phyloP scores from a whole-genome alignment of 345 rosid species.

The Cardamine chenopodiifolia region DNA sequence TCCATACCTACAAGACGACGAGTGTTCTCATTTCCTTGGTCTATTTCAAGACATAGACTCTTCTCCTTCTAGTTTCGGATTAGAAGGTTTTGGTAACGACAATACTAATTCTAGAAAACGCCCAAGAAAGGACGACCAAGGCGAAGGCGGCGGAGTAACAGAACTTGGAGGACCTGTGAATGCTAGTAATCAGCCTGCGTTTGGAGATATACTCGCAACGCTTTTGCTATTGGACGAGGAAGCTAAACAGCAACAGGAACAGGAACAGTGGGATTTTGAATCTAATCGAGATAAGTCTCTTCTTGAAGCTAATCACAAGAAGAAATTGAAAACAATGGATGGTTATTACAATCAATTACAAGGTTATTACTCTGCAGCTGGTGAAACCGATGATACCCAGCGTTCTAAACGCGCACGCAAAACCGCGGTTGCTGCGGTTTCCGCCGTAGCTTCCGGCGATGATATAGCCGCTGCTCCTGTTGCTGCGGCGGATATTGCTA shows the following conservation, averaged over 20 bases:
- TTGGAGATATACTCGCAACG: constrained; percentile 55
- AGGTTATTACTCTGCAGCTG: constrained; percentile 44
- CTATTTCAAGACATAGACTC: constrained; percentile 47
- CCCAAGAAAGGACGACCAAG: constrained; percentile 46
- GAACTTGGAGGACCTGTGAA: constrained; percentile 11
- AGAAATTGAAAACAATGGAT: constrained; percentile 44
- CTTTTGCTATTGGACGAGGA: constrained; percentile 61
- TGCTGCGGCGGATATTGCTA: constrained; percentile 27
- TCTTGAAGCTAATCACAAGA: constrained; percentile 53
- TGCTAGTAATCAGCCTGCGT: constrained; percentile 27
- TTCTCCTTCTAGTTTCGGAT: constrained; percentile 47
- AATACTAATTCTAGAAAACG: constrained; percentile 47
- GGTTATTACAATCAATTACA: constrained; percentile 48
- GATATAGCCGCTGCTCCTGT: constrained; percentile 15
- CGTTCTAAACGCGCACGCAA: constrained; percentile 52
- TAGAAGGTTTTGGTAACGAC: constrained; percentile 37
- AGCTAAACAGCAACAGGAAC: constrained; percentile 56
- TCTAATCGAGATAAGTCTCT: constrained; percentile 46
- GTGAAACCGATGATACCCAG: constrained; percentile 32
- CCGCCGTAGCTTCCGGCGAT: constrained; percentile 24
- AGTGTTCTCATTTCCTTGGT: constrained; percentile 41
- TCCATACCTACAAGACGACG: constrained; percentile 59
- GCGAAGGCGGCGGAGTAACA: background rate
- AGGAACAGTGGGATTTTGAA: constrained; percentile 45
- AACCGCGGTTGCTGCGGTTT: constrained; percentile 39